These are phyloP conservation scores for Silene uniflora DNA, from an alignment of 148 eudicot genomes.

Conservation along the genomic window DNA sequence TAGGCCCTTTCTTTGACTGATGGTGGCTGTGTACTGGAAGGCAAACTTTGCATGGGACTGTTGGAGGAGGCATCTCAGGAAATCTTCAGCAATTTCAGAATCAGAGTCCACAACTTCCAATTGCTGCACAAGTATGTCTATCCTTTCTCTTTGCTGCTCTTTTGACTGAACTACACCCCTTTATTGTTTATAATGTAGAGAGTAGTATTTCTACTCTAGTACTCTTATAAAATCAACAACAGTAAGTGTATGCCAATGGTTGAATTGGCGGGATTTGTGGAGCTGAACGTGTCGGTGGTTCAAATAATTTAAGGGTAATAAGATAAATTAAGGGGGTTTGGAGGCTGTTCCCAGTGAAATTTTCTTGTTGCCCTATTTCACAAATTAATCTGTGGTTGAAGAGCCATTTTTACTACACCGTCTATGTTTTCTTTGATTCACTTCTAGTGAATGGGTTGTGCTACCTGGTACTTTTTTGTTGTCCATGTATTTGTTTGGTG, in stretches of 20 bases:
- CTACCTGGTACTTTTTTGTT: not conserved
- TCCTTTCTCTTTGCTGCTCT: not conserved
- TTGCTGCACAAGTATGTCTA: conserved; percentile 33
- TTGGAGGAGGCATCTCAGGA: conserved; percentile 38
- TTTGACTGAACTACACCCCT: not conserved
- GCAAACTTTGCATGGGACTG: conserved; percentile 36
- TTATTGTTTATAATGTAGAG: not conserved
- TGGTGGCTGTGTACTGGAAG: conserved; percentile 19
- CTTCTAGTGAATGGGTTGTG: not conserved
- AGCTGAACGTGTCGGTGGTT: not conserved
- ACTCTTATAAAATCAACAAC: not conserved
- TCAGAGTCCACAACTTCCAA: conserved; percentile 37
- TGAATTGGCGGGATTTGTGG: not conserved
- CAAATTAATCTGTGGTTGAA: not conserved
- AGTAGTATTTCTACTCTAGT: not conserved
- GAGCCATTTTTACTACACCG: not conserved
- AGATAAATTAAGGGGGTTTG: not conserved
- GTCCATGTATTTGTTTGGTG: conserved; percentile 1
- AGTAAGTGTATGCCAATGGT: not conserved
- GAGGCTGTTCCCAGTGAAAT: not conserved
- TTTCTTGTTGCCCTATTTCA: not conserved
- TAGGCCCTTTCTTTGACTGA: conserved; percentile 5
- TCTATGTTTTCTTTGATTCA: not conserved
- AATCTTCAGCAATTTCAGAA: conserved; percentile 32
- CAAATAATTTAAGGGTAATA: not conserved